These are phyloP conservation scores for Nyssa sinensis DNA, from an alignment of 148 eudicot species.

Conservation along the genomic window DNA sequence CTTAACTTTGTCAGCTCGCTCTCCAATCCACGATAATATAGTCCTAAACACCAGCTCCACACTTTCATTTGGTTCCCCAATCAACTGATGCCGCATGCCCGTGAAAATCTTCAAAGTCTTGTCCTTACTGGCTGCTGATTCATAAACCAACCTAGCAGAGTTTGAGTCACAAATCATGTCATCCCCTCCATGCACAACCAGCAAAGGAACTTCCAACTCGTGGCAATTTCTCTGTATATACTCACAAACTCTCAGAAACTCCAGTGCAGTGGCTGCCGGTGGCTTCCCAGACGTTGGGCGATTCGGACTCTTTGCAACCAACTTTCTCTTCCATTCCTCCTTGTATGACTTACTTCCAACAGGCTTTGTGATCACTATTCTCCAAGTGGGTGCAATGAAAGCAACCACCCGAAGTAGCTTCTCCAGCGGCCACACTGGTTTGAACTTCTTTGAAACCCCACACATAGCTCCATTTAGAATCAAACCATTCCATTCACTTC, in stretches of 20 bases:
- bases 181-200: constrained; percentile 44
- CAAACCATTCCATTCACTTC: constrained; percentile 33
- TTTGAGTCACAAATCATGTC: constrained; percentile 43
- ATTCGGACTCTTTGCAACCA: constrained; percentile 35
- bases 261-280: constrained; percentile 36
- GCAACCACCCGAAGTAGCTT: constrained; percentile 38
- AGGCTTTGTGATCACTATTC: constrained; percentile 23
- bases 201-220: constrained; percentile 31
- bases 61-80: constrained; percentile 46
- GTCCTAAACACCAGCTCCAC: constrained; percentile 34
- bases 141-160: constrained; percentile 32
- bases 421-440: constrained; percentile 47
- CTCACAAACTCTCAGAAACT: constrained; percentile 41
- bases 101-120: constrained; percentile 29
- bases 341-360: constrained; percentile 28
- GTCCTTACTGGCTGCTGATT: constrained; percentile 32
- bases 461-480: constrained; percentile 43
- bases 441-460: constrained; percentile 38
- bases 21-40: constrained; percentile 38
- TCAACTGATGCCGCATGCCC: constrained; percentile 48
- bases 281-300: constrained; percentile 18
- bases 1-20: constrained; percentile 23
- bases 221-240: constrained; percentile 29
- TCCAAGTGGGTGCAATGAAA: constrained; percentile 35
- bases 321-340: constrained; percentile 43